Conservation (phyloP, 2,329 filamentous ascomycete species). For the Monilinia fructigena region DNA sequence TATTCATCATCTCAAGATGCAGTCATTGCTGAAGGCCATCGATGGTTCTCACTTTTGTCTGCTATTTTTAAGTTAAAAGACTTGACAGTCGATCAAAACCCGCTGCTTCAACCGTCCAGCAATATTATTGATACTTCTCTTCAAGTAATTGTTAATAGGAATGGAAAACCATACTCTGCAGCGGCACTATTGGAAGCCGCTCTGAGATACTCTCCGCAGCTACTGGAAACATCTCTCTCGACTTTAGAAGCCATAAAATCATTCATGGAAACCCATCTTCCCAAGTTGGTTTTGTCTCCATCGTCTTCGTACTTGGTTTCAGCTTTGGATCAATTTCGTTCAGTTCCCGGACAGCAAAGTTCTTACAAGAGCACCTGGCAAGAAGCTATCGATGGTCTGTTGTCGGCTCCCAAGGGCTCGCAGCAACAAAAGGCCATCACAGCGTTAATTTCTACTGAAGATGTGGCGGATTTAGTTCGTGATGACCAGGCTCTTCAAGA, state of each 20-base stretch:
- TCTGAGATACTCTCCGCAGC: constrained; percentile 45
- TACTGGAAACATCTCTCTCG: constrained; percentile 44
- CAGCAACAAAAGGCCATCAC: constrained; percentile 43
- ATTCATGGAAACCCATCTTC: constrained; percentile 57
- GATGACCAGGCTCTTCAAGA: constrained; percentile 47
- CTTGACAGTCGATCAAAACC: constrained; percentile 28
- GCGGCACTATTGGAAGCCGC: constrained; percentile 56
- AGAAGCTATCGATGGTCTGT: constrained; percentile 45
- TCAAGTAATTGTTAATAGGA: constrained; percentile 50
- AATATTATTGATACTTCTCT: constrained; percentile 43
- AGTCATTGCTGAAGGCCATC: constrained; percentile 62
- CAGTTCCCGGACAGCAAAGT: constrained; percentile 42
- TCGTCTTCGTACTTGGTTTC: constrained; percentile 66
- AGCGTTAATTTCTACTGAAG: constrained; percentile 49
- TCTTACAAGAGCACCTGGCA: constrained; percentile 33
- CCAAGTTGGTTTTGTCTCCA: constrained; percentile 62
- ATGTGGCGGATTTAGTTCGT: constrained; percentile 44
- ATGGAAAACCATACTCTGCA: constrained; percentile 67
- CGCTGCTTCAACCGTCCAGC: constrained; percentile 27
- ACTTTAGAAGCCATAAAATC: constrained; percentile 47
- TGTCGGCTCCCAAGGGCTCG: constrained; percentile 39
- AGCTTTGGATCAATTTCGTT: constrained; percentile 58
- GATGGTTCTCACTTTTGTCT: constrained; percentile 57
- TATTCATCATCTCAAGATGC: constrained; percentile 69
- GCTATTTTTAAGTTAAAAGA: constrained; percentile 39